A percentile compares a stretch with the other conserved stretches of the same genome.
phyloP scores from a whole-genome alignment of 2,329 filamentous ascomycete genomes.

The Cryphonectria carpinicola region DNA sequence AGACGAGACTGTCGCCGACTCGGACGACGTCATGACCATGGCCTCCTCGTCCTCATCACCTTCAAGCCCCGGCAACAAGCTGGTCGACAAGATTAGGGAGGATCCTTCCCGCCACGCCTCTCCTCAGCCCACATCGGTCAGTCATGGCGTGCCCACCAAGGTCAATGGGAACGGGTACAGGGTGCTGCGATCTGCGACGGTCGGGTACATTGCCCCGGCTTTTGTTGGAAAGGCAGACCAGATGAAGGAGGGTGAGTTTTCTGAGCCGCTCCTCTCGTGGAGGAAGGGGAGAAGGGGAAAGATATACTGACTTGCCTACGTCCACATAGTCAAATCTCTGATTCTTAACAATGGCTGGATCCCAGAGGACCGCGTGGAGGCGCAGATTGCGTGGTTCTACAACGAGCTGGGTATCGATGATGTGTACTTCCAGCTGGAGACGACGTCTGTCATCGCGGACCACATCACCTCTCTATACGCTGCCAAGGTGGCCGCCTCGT shows the following conservation, averaged over 20 bases:
- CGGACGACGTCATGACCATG: conserved; percentile 28
- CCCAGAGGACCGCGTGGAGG: conserved; percentile 78
- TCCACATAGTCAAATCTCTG: conserved; percentile 71
- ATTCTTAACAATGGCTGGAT: conserved; percentile 84
- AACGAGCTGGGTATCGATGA: conserved; percentile 96
- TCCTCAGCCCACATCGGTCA: conserved; percentile 85
- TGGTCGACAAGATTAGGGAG: conserved; percentile 38
- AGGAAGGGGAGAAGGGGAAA: not conserved
- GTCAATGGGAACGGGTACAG: conserved; percentile 66
- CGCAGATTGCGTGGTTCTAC: conserved; percentile 96
- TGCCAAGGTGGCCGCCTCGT: conserved; percentile 92
- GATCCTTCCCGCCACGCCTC: conserved; percentile 71
- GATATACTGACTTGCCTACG: conserved; percentile 19
- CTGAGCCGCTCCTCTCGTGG: not conserved
- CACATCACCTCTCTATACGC: conserved; percentile 97
- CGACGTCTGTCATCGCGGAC: conserved; percentile 82
- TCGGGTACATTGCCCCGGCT: conserved; percentile 92
- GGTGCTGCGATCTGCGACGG: conserved; percentile 82
- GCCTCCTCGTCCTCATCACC: conserved; percentile 35
- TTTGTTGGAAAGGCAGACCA: conserved; percentile 93
- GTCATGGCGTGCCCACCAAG: conserved; percentile 58
- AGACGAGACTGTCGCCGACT: conserved; percentile 34
- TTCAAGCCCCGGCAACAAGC: conserved; percentile 32
- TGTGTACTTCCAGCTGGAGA: conserved; percentile 95
- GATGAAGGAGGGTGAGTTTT: conserved; percentile 72